Percentiles rank a stretch among this genome's conserved stretches.
phyloP scores from a whole-genome alignment of 2,329 filamentous ascomycete species.

The Arthrobotrys sphaeroides region DNA sequence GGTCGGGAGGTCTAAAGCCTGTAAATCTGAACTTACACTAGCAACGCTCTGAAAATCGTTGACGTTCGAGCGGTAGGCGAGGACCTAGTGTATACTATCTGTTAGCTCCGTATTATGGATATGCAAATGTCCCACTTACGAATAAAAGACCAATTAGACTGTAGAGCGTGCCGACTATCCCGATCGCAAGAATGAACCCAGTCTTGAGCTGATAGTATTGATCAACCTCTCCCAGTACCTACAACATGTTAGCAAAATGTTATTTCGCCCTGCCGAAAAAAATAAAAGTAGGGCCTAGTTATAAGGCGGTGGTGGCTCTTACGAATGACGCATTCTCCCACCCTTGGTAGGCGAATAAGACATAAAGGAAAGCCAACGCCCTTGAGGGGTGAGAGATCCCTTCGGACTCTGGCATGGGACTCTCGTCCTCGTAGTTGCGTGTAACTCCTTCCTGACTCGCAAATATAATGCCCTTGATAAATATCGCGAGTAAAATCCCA shows the following conservation, averaged over 20 bases:
- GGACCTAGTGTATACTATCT: too few species aligned
- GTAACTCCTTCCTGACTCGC: neutral
- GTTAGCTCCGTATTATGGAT: too few species aligned
- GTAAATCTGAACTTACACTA: neutral
- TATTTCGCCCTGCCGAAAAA: too few species aligned
- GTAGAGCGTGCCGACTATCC: neutral
- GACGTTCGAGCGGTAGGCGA: neutral
- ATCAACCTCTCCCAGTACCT: neutral
- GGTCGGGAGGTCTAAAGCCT: too few species aligned
- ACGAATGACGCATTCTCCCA: constrained; percentile 17
- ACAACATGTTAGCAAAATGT: neutral
- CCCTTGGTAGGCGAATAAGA: neutral
- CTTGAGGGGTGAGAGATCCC: neutral
- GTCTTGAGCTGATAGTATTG: neutral
- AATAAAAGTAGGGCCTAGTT: neutral
- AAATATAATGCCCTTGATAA: neutral
- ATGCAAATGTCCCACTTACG: too few species aligned
- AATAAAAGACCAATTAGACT: neutral
- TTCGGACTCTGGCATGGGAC: neutral
- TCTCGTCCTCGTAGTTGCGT: too few species aligned
- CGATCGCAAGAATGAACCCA: neutral
- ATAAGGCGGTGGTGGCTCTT: neutral
- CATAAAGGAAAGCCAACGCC: neutral
- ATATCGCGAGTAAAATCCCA: neutral
- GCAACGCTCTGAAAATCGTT: neutral